Evolutionary conservation across 1,139 yeast genomes (phyloP), one percentile per base, ranked within the genome.

Genomic region (Geotrichum carabidarum): DNA sequence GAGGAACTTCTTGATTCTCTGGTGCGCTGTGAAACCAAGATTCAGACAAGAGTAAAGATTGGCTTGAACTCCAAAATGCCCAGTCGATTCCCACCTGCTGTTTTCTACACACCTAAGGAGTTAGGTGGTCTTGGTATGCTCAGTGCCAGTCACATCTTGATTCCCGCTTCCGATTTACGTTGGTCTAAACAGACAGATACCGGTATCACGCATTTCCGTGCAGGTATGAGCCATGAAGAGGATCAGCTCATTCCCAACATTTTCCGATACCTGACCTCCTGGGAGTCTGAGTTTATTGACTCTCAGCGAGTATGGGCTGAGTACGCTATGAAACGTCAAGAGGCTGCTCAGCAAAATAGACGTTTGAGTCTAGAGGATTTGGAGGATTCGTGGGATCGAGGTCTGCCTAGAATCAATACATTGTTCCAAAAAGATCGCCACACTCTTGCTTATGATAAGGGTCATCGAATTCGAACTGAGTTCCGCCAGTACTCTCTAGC

Each of bases 61-160:
- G 99, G 99, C 0, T 76, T 94, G 58, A 94, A 94, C 65, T 91
- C 98, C 8, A 94, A 94, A 71, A 94, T 94, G 99, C 99, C 99
- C 0, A 84, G 96, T 0, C 78, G 99, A 53, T 94, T 94, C 72
- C 99, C 99, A 2, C 99, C 99, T 0, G 98, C 97, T 1, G 99
- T 94, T 0, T 94, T 94, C 63, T 94, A 94, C 67, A 89, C 99
- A 0, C 99, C 99, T 0, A 93, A 90, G 63, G 99, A 94, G 68
- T 73, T 94, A 8, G 99, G 99, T 51, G 99, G 99, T 40, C 73
- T 94, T 47, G 99, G 99, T 17, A 94, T 94, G 99, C 75, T 94
- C 30, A 88, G 96, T 75, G 98, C 98, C 0, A 88, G 96, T 14
- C 99, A 94, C 68, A 88, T 93, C 51, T 75, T 93, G 61, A 93